Evolutionary conservation across 768 basidiomycete species (phyloP), one percentile per base, ranked within the genome.

Genomic region (Trametes meyenii): DNA sequence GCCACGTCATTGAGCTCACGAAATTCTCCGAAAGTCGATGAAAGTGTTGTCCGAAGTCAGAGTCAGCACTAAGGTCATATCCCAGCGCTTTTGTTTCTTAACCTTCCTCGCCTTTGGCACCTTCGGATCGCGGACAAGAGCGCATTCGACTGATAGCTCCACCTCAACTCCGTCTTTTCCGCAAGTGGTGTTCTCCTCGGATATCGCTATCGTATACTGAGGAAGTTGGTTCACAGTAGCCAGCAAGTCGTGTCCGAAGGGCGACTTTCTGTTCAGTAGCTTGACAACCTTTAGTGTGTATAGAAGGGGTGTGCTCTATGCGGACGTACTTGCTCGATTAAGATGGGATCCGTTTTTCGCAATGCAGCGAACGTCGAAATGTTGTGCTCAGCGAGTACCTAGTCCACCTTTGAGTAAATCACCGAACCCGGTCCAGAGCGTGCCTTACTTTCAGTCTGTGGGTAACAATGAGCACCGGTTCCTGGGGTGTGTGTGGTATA

Each of bases 11-110:
- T 24, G 11, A 11, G 68, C 80, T 66, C 66, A 94, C 94, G 82
- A 78, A 45, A 90, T 90, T 21, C 90, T 83, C 33, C 93, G 86
- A 70, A 89, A 94, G 69, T 94, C 91, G 58, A 96, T 73, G 53
- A 88, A 85, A 23, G 83, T 80, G 67, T 85, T 73, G 70, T 94
- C 92, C 1, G 91, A 92, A 0, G 88, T 91, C 40, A 90, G 49
- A 4, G 88, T 87, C 44, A 94, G 73, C n/a, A 94, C 77, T 29
- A 83, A 78, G 0, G 92, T 91, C 80, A 85, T 87, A 62, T 87
- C 84, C 7, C 75, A 72, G 48, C 71, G 72, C n/a, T 80, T 83
- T 2, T 73, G 70, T 67, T 81, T 84, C 66, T 82, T 86, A 42
- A 68, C 66, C 59, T 72, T 78, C 60, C 75, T 81, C 23, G 72